Base-by-base conservation (phyloP, 2,329 filamentous ascomycete genomes). In the Xylaria sp. region DNA sequence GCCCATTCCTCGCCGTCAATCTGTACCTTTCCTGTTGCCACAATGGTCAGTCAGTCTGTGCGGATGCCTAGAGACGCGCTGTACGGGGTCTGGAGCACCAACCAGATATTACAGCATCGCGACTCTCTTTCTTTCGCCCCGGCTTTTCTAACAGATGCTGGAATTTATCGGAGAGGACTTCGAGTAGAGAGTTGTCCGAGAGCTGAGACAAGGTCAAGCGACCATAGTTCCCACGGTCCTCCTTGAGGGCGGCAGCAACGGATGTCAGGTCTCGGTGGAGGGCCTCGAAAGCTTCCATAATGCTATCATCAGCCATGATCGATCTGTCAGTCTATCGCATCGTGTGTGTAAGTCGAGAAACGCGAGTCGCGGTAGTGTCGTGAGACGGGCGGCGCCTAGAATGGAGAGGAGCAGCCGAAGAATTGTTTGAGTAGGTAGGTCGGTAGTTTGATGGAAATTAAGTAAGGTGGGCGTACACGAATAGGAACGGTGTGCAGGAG, bases 251-350 rank as follows among this genome's bases (percentile, higher is more conserved):
- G 69, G 94, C 87, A 64, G 85, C 84, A 68, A 94, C 81, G 59
- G 88, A 86, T 67, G 89, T 79, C 63, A 99, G 85, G 76, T 96
- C 92, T 73, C 89, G 85, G 75, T 96, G 90, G 68, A 99, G 85
- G 74, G 85, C 87, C 78, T 92, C 87, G 70, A 97, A 85, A 75
- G 86, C 84, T 71, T 88, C 87, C 71, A 95, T 81, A 71, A 83
- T 85, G 73, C 86, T 86, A 72, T 85, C 79, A 71, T 89, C 87
- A 73, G 88, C 85, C 91, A 94, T 93, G 57, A 54, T 74, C 71
- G 63, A 46, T 72, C 66, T 57, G 52, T 60, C 54, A 67, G 64
- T 67, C 75, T 80, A 80, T 80, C 73, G 77, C 79, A 81, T 80
- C 67, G 70, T 72, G 66, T 69, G 67, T 59, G 59, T 59, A 60